phyloP scores from a whole-genome alignment of 2,329 filamentous ascomycete genomes.

The Tolypocladium endophyticum region DNA sequence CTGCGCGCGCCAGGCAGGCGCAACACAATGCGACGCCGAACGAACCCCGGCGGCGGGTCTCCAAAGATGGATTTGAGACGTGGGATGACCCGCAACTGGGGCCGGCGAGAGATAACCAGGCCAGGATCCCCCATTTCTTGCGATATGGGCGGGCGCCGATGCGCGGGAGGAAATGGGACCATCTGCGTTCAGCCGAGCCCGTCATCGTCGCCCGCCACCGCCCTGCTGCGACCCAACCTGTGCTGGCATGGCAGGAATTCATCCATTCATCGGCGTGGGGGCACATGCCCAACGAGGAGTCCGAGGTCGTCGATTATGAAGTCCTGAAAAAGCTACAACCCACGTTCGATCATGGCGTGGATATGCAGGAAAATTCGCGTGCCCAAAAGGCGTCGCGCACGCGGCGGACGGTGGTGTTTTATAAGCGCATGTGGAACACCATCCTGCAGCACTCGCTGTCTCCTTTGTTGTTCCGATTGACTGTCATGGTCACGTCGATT shows the following conservation, averaged over 20 bases:
- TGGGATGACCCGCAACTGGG: constrained; percentile 26
- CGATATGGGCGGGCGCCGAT: constrained; percentile 33
- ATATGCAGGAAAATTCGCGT: constrained; percentile 18
- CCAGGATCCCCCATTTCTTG: constrained; percentile 35
- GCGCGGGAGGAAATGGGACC: constrained; percentile 46
- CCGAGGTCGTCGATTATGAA: constrained; percentile 35
- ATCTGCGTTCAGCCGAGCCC: constrained; percentile 46
- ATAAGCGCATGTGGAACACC: constrained; percentile 53
- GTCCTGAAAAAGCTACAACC: constrained; percentile 36
- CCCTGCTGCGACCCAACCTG: constrained; percentile 27
- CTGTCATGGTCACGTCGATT: constrained; percentile 73
- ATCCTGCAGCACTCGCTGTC: constrained; percentile 76
- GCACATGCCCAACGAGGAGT: constrained; percentile 33
- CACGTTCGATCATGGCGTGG: constrained; percentile 29
- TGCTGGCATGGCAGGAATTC: constrained; percentile 41
- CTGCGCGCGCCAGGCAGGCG: constrained; percentile 24
- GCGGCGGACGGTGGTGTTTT: constrained; percentile 21
- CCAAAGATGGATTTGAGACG: constrained; percentile 36
- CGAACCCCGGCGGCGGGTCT: constrained; percentile 30
- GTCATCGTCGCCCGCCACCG: constrained; percentile 44
- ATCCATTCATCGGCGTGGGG: constrained; percentile 43
- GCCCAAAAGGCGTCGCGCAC: constrained; percentile 17
- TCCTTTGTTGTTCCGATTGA: constrained; percentile 71
- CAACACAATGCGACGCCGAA: constrained; percentile 31
- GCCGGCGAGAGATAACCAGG: constrained; percentile 20